A percentile compares a stretch with the other conserved stretches of the same genome.
Evolutionary conservation across 805 yeast species (phyloP).

Genomic region (Candida golubevii): DNA sequence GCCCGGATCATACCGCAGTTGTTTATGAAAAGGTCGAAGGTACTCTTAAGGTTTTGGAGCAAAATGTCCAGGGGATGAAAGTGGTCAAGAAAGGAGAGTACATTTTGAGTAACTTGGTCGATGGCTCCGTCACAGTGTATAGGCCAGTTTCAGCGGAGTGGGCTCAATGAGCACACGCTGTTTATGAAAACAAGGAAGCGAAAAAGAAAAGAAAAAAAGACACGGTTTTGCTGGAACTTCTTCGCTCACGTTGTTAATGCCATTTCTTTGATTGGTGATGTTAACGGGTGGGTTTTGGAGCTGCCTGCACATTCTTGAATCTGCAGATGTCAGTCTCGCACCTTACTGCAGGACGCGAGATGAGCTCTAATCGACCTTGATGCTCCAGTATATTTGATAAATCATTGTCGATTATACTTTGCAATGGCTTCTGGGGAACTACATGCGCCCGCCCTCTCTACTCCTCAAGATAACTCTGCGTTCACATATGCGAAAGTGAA

Average conservation of each 20-base stretch:
- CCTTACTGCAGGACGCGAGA: neutral
- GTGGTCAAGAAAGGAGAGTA: slow-evolving; percentile 38
- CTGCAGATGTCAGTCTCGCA: neutral
- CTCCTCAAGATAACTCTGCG: slow-evolving; percentile 60
- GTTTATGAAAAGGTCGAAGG: slow-evolving; percentile 27
- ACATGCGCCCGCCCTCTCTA: slow-evolving; percentile 68
- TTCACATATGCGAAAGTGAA: slow-evolving; percentile 46
- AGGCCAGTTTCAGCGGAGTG: slow-evolving; percentile 47
- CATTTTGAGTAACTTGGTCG: slow-evolving; percentile 31
- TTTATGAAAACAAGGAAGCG: no score
- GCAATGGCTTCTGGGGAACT: slow-evolving; percentile 12
- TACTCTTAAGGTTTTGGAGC: slow-evolving; percentile 41
- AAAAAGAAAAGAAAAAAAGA: no score
- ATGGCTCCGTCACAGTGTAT: slow-evolving; percentile 44
- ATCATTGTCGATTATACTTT: no score
- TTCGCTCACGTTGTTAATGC: no score
- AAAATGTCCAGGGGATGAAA: slow-evolving; percentile 43
- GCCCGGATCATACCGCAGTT: slow-evolving; percentile 50
- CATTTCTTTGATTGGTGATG: no score
- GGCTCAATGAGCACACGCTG: slow-evolving; percentile 21
- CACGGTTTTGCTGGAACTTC: no score
- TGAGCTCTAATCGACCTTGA: neutral
- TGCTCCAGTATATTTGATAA: no score
- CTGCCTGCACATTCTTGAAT: no score
- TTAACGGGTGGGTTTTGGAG: no score